phyloP scores from a whole-genome alignment of 192 early-diverging fungal species.

The Coemansia sp. region DNA sequence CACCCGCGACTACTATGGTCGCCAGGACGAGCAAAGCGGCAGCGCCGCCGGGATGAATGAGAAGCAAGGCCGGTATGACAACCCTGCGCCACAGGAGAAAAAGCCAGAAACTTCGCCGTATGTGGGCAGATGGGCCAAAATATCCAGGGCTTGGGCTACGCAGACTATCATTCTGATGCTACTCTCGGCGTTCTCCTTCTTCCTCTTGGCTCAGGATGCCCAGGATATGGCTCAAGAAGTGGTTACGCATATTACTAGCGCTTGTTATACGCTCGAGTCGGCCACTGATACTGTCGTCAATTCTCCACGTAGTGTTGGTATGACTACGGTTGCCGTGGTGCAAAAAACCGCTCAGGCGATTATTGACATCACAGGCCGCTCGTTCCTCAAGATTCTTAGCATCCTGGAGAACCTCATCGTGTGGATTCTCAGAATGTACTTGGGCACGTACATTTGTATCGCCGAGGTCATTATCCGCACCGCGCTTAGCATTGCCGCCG shows the following conservation, averaged over 20 bases:
- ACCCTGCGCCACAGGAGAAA: background rate
- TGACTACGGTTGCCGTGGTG: conserved; percentile 21
- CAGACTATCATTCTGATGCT: conserved; percentile 36
- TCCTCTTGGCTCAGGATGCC: conserved; percentile 16
- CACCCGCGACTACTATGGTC: background rate
- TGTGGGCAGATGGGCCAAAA: conserved; percentile 33
- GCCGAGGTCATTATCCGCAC: conserved; percentile 44
- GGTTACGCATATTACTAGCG: background rate
- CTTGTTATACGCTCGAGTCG: conserved; percentile 19
- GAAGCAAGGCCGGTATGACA: background rate
- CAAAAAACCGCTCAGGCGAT: conserved; percentile 10
- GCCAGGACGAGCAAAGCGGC: background rate
- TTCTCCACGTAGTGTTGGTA: conserved; percentile 21
- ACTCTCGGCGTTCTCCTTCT: conserved; percentile 27
- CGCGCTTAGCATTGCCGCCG: conserved; percentile 21
- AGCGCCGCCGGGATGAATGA: background rate
- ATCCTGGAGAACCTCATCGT: conserved; percentile 31
- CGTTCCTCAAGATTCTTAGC: conserved; percentile 22
- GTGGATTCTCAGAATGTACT: conserved; percentile 35
- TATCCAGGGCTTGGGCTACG: conserved; percentile 40
- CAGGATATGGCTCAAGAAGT: conserved; percentile 14
- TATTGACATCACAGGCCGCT: conserved; percentile 10
- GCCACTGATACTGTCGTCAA: conserved; percentile 26
- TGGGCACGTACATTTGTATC: conserved; percentile 49
- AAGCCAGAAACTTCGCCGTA: conserved; percentile 19